Evolutionary conservation across 2,329 filamentous ascomycete species (phyloP), one percentile per base, ranked within the genome.

Genomic region (Coleophoma crateriformis): DNA sequence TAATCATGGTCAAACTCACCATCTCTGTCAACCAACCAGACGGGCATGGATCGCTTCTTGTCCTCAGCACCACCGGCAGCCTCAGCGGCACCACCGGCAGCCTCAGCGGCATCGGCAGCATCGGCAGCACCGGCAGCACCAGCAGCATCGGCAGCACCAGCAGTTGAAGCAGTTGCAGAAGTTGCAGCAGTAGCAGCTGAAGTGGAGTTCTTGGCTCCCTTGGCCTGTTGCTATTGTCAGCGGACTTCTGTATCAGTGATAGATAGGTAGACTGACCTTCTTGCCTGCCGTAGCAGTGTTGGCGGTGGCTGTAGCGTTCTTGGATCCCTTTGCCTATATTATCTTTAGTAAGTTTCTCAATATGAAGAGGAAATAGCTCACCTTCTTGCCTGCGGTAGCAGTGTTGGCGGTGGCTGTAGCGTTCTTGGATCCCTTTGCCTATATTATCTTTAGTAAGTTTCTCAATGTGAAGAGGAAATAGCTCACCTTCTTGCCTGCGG

Each of bases 151-250:
- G 22, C 48, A 19, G 19, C 19, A 33, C 37, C 38, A 43, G 38
- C 38, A 15, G 39, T 22, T 7, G 48, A 41, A n/a, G 50, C 43
- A 14, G 49, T 34, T 37, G 45, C 17, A 12, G 8, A 12, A 45
- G 42, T 32, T 8, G 41, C 14, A n/a, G 32, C 47, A 42, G 32
- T 45, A 34, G 54, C 50, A 17, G 44, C 50, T 4, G 54, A 48
- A 17, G 54, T 54, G 20, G 46, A 50, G 14, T 54, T 57, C 50
- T 58, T 56, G 41, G 54, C 51, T 19, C 38, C 44, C 34, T 58
- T 58, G 44, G 56, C 22, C 38, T 45, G 37, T 39, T 39, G 37
- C 10, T 19, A 39, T 5, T 33, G n/a, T 32, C n/a, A 17, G 22
- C 34, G 14, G 44, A 14, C 33, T 20, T 14, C 22, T 20, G 7